A percentile compares a stretch with the other conserved stretches of the same genome.
Evolutionary conservation across 2,329 filamentous ascomycete genomes (phyloP).

Genomic region (Purpureocillium lavendulum): DNA sequence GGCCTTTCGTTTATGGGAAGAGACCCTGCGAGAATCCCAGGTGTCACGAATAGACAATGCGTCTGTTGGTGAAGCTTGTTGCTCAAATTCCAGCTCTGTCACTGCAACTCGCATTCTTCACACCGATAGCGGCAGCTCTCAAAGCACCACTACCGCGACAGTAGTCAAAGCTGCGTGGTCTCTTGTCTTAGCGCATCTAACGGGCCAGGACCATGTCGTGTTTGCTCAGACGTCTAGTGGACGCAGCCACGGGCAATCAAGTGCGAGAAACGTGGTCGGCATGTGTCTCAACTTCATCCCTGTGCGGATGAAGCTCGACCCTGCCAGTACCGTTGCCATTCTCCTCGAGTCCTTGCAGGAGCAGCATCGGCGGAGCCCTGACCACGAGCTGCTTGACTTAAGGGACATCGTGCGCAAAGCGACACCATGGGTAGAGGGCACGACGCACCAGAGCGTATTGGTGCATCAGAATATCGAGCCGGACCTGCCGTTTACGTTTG

Average conservation of each 20-base stretch:
- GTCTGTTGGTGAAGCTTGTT: background rate
- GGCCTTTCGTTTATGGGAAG: slow-evolving; percentile 3
- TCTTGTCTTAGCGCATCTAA: slow-evolving; percentile 24
- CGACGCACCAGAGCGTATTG: slow-evolving; percentile 27
- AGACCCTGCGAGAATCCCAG: background rate
- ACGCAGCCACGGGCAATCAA: slow-evolving; percentile 23
- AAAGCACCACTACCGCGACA: slow-evolving; percentile 23
- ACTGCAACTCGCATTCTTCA: slow-evolving; percentile 3
- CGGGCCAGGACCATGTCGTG: slow-evolving; percentile 27
- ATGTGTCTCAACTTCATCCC: slow-evolving; percentile 33
- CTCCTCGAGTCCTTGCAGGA: slow-evolving; percentile 30
- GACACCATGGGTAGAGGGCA: slow-evolving; percentile 11
- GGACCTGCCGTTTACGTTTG: slow-evolving; percentile 39
- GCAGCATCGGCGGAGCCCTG: slow-evolving; percentile 25
- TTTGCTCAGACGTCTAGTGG: slow-evolving; percentile 32
- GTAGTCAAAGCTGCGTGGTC: slow-evolving; percentile 38
- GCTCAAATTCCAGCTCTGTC: slow-evolving; percentile 1
- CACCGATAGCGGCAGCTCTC: too few relatives aligned
- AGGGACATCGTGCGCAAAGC: slow-evolving; percentile 14
- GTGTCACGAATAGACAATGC: slow-evolving; percentile 2
- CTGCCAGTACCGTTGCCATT: slow-evolving; percentile 22
- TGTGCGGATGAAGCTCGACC: slow-evolving; percentile 25
- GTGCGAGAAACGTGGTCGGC: slow-evolving; percentile 28
- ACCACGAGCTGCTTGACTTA: slow-evolving; percentile 15
- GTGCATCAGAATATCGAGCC: slow-evolving; percentile 49